Base-by-base conservation (phyloP, 2,329 filamentous ascomycete genomes). In the Ophiocordyceps sinensis region DNA sequence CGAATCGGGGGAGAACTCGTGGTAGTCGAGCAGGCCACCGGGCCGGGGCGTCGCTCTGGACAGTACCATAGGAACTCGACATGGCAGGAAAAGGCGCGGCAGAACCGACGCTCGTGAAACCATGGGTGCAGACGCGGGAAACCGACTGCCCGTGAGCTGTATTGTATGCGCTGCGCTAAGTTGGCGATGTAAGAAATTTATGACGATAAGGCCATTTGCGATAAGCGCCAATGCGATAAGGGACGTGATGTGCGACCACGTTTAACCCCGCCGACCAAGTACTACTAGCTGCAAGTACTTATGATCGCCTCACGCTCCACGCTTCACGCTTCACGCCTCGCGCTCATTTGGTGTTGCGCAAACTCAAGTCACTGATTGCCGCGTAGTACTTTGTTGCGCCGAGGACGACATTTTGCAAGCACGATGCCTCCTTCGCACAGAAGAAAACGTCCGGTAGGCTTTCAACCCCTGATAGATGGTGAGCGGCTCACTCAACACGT, bases 51-150 rank as follows among this genome's bases (percentile, higher is more conserved):
- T 36, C 9, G 45, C 39, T 30, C 43, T 49, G 47, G 50, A 51
- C 37, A 48, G 51, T 3, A 47, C 41, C n/a, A n/a, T n/a, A n/a
- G n/a, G n/a, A n/a, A 51, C 47, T 36, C 56, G 55, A 45, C 62
- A 64, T 50, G 50, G 50, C 37, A 55, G 48, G 45, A 59, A 62
- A 29, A 61, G 50, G 31, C 53, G 57, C 53, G 58, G 53, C 45
- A 54, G 50, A 40, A 52, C 48, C 9, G 44, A 49, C 43, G 54
- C 54, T 47, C 56, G 57, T 17, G 59, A 55, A 47, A 64, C 51
- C 62, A 65, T 65, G 44, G 51, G 50, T 39, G 28, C 11, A 13
- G 29, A 17, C 9, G 26, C 14, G 11, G 28, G 12, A 11, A 14
- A 12, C 7, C 12, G 19, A 38, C n/a, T 19, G 17, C 13, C 2